phyloP scores from a whole-genome alignment of 495 filamentous ascomycete species.

The Trichoderma reesei region DNA sequence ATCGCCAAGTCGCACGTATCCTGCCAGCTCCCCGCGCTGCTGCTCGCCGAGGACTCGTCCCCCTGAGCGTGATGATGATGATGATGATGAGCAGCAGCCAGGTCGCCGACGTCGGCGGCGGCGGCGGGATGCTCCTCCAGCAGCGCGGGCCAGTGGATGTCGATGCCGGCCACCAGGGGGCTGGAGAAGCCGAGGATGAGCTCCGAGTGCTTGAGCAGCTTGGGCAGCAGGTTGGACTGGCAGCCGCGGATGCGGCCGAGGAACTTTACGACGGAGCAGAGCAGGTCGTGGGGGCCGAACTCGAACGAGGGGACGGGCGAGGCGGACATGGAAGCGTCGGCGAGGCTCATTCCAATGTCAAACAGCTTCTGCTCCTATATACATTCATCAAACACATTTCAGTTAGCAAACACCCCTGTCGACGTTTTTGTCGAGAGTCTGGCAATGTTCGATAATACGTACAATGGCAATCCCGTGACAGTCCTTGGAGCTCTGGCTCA shows the following conservation, averaged over 20 bases:
- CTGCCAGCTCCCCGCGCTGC: slow-evolving; percentile 1
- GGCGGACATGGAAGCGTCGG: neutral
- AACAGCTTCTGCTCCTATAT: slow-evolving; percentile 7
- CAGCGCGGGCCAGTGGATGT: slow-evolving; percentile 1
- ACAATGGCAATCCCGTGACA: slow-evolving; percentile 8
- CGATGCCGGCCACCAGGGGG: neutral
- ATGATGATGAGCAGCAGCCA: too few relatives aligned
- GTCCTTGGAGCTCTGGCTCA: slow-evolving; percentile 6
- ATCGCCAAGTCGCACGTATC: neutral
- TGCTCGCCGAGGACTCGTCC: slow-evolving; percentile 2
- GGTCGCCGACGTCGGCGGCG: too few relatives aligned
- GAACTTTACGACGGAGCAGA: neutral
- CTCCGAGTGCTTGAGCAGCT: neutral
- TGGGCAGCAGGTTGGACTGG: neutral
- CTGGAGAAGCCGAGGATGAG: neutral
- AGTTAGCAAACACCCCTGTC: neutral
- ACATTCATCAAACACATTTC: neutral
- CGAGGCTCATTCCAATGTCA: slow-evolving; percentile 1
- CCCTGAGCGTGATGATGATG: too few relatives aligned
- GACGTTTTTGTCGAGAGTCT: too few relatives aligned
- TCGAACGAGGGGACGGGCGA: neutral
- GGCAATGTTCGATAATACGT: too few relatives aligned
- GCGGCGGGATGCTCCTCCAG: too few relatives aligned
- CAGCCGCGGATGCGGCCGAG: neutral
- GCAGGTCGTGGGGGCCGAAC: neutral